Conservation (phyloP, 78 protist genomes). For the Dictyostelium purpureum region DNA sequence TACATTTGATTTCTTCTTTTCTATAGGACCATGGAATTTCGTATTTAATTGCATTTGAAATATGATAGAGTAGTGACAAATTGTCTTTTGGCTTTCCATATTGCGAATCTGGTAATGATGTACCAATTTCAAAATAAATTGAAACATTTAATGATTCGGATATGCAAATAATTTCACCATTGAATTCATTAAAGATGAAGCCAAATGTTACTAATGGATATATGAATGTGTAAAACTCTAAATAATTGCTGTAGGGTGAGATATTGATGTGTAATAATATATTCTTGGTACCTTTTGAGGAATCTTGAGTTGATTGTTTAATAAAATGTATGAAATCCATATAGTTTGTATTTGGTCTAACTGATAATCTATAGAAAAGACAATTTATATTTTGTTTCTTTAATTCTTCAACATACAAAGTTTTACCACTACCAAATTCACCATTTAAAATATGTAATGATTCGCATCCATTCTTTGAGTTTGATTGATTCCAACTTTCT, state of each 20-base stretch:
- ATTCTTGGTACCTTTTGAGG: background rate
- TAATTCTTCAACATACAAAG: background rate
- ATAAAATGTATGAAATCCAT: background rate
- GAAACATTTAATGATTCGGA: background rate
- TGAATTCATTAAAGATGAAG: slow-evolving; percentile 5
- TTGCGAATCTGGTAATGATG: background rate
- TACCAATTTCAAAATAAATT: slow-evolving; percentile 52
- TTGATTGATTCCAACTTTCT: background rate
- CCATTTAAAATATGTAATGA: background rate
- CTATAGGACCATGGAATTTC: background rate
- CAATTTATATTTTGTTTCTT: background rate
- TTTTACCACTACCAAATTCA: slow-evolving; percentile 50
- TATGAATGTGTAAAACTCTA: slow-evolving; percentile 3
- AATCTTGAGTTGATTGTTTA: background rate
- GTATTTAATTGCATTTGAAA: background rate
- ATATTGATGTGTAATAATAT: background rate
- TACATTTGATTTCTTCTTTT: background rate
- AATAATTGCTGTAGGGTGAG: background rate
- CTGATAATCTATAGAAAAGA: background rate
- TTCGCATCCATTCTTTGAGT: background rate
- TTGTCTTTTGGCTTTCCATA: background rate
- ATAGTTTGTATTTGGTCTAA: background rate
- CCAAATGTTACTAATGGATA: slow-evolving; percentile 59
- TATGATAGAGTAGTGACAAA: background rate
- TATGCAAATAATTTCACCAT: slow-evolving; percentile 12